phyloP scores from a whole-genome alignment of 371 early-diverging fungal species.

The Mortierella polycephala region DNA sequence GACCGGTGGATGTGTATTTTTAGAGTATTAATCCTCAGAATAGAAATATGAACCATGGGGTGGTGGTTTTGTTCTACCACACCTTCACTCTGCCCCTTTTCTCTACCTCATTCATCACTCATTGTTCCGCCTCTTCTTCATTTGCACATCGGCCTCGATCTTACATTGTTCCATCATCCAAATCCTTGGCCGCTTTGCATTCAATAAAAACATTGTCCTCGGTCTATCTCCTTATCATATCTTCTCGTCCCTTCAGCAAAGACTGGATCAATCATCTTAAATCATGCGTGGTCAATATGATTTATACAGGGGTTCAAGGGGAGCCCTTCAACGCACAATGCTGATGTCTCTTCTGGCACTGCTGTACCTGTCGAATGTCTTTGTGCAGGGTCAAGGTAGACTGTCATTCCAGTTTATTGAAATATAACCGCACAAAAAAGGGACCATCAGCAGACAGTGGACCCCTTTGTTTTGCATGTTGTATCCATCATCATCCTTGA shows the following conservation, averaged over 20 bases:
- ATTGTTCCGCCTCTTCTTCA: background rate
- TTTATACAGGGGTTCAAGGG: background rate
- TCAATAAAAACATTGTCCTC: too few relatives aligned
- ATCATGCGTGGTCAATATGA: conserved; percentile 5
- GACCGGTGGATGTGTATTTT: too few relatives aligned
- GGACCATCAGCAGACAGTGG: background rate
- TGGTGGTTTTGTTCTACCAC: too few relatives aligned
- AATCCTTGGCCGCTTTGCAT: too few relatives aligned
- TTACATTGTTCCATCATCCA: too few relatives aligned
- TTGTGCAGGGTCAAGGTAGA: conserved; percentile 48
- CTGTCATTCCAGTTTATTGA: background rate
- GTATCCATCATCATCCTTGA: background rate
- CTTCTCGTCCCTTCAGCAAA: background rate
- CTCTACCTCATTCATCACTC: background rate
- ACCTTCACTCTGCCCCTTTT: background rate
- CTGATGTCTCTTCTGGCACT: conserved; percentile 26
- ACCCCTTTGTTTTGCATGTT: background rate
- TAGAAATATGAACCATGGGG: too few relatives aligned
- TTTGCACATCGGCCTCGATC: background rate
- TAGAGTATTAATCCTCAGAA: too few relatives aligned
- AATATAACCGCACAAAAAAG: background rate
- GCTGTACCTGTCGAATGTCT: conserved; percentile 36
- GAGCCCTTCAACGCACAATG: conserved; percentile 17
- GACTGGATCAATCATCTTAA: background rate
- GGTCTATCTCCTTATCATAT: background rate